Percentiles rank a stretch among this genome's conserved stretches.
Evolutionary conservation across 306 rosid species (phyloP).

Genomic region (peach (Prunus persica)): DNA sequence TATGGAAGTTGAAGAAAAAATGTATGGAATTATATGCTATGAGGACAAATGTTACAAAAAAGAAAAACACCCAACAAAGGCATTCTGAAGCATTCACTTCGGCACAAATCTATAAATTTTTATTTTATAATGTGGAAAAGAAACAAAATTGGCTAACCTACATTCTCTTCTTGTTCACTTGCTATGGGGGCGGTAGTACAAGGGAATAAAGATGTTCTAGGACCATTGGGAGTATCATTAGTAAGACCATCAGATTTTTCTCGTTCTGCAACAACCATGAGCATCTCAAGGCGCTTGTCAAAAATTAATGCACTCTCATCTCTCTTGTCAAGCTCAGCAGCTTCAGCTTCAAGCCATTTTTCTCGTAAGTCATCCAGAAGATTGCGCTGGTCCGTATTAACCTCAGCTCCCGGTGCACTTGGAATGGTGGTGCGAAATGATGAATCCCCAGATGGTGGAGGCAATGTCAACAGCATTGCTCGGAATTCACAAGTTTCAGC

Average conservation of each 20-base stretch:
- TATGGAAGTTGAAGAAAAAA: background rate
- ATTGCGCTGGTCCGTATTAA: constrained; percentile 67
- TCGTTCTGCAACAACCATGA: constrained; percentile 74
- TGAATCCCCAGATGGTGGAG: constrained; percentile 94
- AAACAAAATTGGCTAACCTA: constrained; percentile 25
- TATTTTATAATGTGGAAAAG: constrained; percentile 13
- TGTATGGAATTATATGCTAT: constrained; percentile 25
- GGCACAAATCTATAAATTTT: background rate
- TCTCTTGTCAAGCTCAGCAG: constrained; percentile 91
- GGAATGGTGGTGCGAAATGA: constrained; percentile 88
- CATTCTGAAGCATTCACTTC: constrained; percentile 21
- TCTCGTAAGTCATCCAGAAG: constrained; percentile 92
- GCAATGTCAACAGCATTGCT: constrained; percentile 77
- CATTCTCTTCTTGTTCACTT: constrained; percentile 24
- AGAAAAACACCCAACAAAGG: constrained; percentile 41
- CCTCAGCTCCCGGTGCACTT: constrained; percentile 81
- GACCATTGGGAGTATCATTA: constrained; percentile 25
- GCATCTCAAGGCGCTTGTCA: constrained; percentile 91
- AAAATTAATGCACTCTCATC: constrained; percentile 89
- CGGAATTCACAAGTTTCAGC: constrained; percentile 78
- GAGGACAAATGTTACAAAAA: constrained; percentile 36
- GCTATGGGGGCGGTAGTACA: constrained; percentile 13
- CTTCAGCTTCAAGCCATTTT: constrained; percentile 98
- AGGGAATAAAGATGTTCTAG: constrained; percentile 18
- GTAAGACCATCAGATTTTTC: constrained; percentile 48